Conservation (phyloP, 495 filamentous ascomycete genomes). For the Penicillium verhagenii region DNA sequence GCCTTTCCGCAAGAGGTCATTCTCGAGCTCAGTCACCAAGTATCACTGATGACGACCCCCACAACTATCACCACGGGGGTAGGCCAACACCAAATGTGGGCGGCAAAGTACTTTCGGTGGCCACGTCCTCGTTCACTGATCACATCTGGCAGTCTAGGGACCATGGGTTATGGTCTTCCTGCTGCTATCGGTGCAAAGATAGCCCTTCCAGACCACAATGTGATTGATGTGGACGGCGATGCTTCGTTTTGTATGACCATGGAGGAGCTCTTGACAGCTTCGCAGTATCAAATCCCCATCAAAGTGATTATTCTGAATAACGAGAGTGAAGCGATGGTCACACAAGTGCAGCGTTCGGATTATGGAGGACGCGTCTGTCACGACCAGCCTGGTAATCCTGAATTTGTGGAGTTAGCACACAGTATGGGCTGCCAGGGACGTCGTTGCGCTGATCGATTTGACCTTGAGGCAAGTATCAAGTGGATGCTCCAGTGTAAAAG, state of each 20-base stretch:
- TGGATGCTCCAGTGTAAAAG: conserved; percentile 74
- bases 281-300: conserved; percentile 88
- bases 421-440: conserved; percentile 68
- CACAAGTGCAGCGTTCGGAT: conserved; percentile 93
- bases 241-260: conserved; percentile 97
- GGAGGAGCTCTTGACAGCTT: conserved; percentile 84
- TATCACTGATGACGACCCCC: conserved; percentile 67
- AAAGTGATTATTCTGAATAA: conserved; percentile 94
- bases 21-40: conserved; percentile 74
- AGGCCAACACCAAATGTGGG: conserved; percentile 98
- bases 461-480: conserved; percentile 61
- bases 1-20: conserved; percentile 92
- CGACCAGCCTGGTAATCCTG: conserved; percentile 85
- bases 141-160: conserved; percentile 88
- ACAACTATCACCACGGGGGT: conserved; percentile 90
- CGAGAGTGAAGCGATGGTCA: conserved; percentile 93
- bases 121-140: conserved; percentile 81
- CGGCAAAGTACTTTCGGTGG: conserved; percentile 93
- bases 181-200: conserved; percentile 94
- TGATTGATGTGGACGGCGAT: conserved; percentile 94
- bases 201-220: conserved; percentile 76
- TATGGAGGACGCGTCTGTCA: conserved; percentile 91
- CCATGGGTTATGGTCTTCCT: conserved; percentile 93
- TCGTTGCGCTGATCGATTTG: conserved; percentile 54
- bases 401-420: conserved; percentile 50